phyloP scores from a whole-genome alignment of 495 filamentous ascomycete species.

The Penicillium chermesinum region DNA sequence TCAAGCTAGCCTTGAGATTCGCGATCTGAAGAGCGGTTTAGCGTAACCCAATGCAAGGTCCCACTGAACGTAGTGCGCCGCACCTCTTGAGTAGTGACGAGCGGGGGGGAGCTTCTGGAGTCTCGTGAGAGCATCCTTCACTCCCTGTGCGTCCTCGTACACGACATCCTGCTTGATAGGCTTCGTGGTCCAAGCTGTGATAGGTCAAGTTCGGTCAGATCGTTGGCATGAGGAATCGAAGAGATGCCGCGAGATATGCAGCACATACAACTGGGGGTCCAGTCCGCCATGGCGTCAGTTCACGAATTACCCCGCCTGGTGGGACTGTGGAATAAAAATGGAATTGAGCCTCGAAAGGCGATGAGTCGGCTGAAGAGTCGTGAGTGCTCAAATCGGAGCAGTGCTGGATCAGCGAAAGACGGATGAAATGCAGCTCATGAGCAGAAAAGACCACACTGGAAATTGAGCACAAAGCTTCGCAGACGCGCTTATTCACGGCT shows the following conservation, averaged over 20 bases:
- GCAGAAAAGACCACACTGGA: not conserved
- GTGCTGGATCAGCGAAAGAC: too few species aligned
- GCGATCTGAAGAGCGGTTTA: slow-evolving; percentile 51
- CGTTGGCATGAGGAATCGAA: not conserved
- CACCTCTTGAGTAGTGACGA: slow-evolving; percentile 79
- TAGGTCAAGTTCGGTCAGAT: not conserved
- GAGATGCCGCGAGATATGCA: not conserved
- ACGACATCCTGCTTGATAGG: slow-evolving; percentile 87
- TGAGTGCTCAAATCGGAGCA: not conserved
- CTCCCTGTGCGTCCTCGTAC: slow-evolving; percentile 63
- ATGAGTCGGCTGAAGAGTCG: not conserved
- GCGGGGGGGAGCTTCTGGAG: slow-evolving; percentile 74
- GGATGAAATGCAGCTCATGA: slow-evolving; percentile 1
- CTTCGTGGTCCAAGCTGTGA: slow-evolving; percentile 76
- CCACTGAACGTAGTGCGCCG: slow-evolving; percentile 16
- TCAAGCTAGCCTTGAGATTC: slow-evolving; percentile 67
- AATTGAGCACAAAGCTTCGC: not conserved
- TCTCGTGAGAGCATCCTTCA: slow-evolving; percentile 62
- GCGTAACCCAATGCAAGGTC: not conserved
- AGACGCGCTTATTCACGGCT: slow-evolving; percentile 25
- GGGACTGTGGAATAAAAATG: slow-evolving; percentile 2
- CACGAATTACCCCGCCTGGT: slow-evolving; percentile 8
- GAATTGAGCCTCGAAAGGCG: not conserved
- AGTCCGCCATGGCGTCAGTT: slow-evolving; percentile 23
- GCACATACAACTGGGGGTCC: slow-evolving; percentile 32